phyloP scores from a whole-genome alignment of 306 rosid species.

The Lathyrus tuberosus region DNA sequence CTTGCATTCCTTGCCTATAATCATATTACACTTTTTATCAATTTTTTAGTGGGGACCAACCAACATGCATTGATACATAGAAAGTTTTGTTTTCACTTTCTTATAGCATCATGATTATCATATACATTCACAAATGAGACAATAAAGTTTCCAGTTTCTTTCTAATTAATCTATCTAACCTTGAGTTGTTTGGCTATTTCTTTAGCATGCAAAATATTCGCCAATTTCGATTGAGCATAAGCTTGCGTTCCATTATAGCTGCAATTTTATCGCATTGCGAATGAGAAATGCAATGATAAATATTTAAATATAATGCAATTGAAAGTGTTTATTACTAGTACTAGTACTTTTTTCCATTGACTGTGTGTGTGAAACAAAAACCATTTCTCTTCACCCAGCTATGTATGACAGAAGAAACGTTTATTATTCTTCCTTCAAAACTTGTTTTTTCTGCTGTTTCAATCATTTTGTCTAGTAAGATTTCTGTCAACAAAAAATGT shows the following conservation, averaged over 20 bases:
- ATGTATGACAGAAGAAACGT: slow-evolving; percentile 86
- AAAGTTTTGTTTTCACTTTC: slow-evolving; percentile 21
- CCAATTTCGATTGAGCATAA: slow-evolving; percentile 88
- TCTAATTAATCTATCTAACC: slow-evolving; percentile 42
- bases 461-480: slow-evolving; percentile 79
- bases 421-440: slow-evolving; percentile 82
- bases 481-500: slow-evolving; percentile 78
- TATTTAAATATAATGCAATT: slow-evolving; percentile 27
- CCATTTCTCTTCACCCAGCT: slow-evolving; percentile 80
- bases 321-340: background rate
- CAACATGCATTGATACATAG: slow-evolving; percentile 10
- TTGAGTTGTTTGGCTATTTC: slow-evolving; percentile 80
- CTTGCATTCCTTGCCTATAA: slow-evolving; percentile 80
- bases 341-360: slow-evolving; percentile 68
- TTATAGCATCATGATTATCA: slow-evolving; percentile 12
- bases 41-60: slow-evolving; percentile 1
- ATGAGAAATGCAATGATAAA: background rate
- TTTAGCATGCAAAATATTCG: slow-evolving; percentile 81
- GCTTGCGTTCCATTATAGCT: slow-evolving; percentile 93
- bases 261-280: slow-evolving; percentile 32
- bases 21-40: background rate
- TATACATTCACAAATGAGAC: slow-evolving; percentile 3
- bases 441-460: slow-evolving; percentile 76
- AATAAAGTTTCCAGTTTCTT: slow-evolving; percentile 2
- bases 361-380: slow-evolving; percentile 69